Evolutionary conservation across 2,329 filamentous ascomycete genomes (phyloP).

Genomic region (Phaeoacremonium minimum): DNA sequence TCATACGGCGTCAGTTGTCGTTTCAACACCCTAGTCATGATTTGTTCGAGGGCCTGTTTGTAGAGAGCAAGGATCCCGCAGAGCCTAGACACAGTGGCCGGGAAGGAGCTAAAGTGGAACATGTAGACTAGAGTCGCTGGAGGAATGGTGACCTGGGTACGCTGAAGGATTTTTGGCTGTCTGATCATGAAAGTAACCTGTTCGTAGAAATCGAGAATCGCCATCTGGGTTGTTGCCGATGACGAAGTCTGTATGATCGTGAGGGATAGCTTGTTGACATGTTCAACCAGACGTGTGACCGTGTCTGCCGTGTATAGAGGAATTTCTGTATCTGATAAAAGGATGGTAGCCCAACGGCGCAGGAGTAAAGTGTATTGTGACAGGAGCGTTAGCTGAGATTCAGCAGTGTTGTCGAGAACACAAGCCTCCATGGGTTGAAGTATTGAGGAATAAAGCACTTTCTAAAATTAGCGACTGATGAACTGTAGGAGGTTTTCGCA

Average conservation of each 20-base stretch:
- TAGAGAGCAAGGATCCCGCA: constrained; percentile 67
- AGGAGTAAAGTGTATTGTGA: constrained; percentile 65
- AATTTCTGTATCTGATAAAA: constrained; percentile 33
- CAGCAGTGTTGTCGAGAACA: constrained; percentile 40
- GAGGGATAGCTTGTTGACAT: constrained; percentile 52
- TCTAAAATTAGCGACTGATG: background rate
- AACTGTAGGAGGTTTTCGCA: background rate
- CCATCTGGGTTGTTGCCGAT: constrained; percentile 39
- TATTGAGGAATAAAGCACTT: constrained; percentile 46
- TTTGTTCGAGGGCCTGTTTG: constrained; percentile 68
- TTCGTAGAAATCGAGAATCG: constrained; percentile 68
- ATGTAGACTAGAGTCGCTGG: constrained; percentile 65
- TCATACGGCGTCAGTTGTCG: constrained; percentile 39
- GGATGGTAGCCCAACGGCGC: constrained; percentile 48
- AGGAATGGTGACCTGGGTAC: constrained; percentile 65
- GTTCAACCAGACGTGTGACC: constrained; percentile 37
- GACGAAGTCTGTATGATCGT: constrained; percentile 53
- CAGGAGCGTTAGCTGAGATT: constrained; percentile 57
- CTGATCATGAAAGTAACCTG: constrained; percentile 53
- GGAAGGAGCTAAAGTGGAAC: constrained; percentile 62
- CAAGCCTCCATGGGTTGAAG: constrained; percentile 48
- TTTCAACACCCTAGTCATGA: constrained; percentile 38
- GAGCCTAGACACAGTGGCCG: constrained; percentile 62
- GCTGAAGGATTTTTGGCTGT: constrained; percentile 41
- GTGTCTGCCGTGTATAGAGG: constrained; percentile 29